A percentile compares a stretch with the other conserved stretches of the same genome.
Conservation (phyloP, 108 stramenopile genomes). For the Licmophora abbreviata region DNA sequence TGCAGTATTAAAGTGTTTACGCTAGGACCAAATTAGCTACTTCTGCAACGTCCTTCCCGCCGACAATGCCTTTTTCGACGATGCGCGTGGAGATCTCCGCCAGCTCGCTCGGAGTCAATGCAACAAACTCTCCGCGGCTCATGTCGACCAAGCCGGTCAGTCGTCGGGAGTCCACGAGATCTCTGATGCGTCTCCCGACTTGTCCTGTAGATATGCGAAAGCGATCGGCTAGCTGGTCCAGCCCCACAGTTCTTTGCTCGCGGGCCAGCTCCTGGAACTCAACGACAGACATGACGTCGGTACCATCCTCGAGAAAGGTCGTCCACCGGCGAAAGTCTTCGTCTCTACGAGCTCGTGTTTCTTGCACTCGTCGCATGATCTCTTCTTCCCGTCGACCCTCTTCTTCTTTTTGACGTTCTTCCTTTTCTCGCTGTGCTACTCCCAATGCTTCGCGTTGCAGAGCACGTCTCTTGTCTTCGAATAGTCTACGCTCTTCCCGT, state of each 20-base stretch:
- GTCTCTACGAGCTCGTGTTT: slow-evolving; percentile 9
- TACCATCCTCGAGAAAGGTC: background rate
- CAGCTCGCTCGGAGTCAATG: no score
- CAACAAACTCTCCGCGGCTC: no score
- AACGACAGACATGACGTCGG: background rate
- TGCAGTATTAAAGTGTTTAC: no score
- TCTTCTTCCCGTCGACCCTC: slow-evolving; percentile 14
- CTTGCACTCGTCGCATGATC: slow-evolving; percentile 11
- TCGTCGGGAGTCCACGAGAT: background rate
- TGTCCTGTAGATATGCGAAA: slow-evolving; percentile 14
- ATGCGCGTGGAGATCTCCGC: no score
- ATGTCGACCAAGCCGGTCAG: no score
- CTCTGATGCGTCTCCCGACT: background rate
- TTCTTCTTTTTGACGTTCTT: slow-evolving; percentile 13
- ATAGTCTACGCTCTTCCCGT: slow-evolving; percentile 40
- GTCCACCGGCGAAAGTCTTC: slow-evolving; percentile 2
- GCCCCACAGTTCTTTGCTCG: background rate
- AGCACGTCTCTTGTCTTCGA: slow-evolving; percentile 35
- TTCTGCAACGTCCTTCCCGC: no score
- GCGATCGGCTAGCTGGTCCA: slow-evolving; percentile 17
- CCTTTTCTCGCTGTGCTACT: slow-evolving; percentile 11
- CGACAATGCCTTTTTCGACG: no score
- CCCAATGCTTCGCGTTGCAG: slow-evolving; percentile 27
- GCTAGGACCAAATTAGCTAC: no score
- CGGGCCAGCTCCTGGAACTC: background rate